Evolutionary conservation across 805 yeast genomes (phyloP).

Genomic region (Spathaspora hagerdaliae): DNA sequence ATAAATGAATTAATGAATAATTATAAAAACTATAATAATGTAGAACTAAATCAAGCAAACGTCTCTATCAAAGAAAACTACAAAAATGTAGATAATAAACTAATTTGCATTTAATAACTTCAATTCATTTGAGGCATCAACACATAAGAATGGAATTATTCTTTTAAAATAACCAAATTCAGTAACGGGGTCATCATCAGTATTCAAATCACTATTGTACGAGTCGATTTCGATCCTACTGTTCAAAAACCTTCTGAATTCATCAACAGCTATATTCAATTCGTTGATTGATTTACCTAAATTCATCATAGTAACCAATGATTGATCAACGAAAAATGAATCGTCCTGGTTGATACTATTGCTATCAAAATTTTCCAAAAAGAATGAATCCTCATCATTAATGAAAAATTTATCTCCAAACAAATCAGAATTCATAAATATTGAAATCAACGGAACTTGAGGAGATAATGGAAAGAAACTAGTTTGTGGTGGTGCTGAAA

Average conservation of each 20-base stretch:
- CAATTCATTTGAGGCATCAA: conserved; percentile 28
- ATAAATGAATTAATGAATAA: too few relatives aligned
- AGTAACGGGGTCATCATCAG: conserved; percentile 11
- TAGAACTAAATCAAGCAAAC: neutral
- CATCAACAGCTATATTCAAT: conserved; percentile 44
- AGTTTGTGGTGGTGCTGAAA: neutral
- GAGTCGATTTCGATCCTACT: conserved; percentile 26
- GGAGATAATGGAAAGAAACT: conserved; percentile 18
- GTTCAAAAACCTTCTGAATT: conserved; percentile 40
- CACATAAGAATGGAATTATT: conserved; percentile 37
- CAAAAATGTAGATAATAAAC: neutral
- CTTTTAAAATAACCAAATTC: conserved; percentile 33
- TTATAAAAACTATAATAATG: too few relatives aligned
- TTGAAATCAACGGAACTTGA: conserved; percentile 25
- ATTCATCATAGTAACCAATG: conserved; percentile 18
- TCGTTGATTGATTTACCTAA: conserved; percentile 51
- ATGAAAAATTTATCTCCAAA: conserved; percentile 25
- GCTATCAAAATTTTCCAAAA: conserved; percentile 7
- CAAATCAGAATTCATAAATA: conserved; percentile 29
- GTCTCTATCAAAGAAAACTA: neutral
- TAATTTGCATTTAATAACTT: conserved; percentile 26
- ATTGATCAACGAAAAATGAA: neutral
- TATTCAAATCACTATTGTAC: conserved; percentile 11
- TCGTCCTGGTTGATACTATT: conserved; percentile 1
- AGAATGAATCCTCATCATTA: conserved; percentile 22